Percentiles rank a stretch among this genome's conserved stretches.
phyloP scores from a whole-genome alignment of 345 rosid genomes.

The Eucalyptus viminalis region DNA sequence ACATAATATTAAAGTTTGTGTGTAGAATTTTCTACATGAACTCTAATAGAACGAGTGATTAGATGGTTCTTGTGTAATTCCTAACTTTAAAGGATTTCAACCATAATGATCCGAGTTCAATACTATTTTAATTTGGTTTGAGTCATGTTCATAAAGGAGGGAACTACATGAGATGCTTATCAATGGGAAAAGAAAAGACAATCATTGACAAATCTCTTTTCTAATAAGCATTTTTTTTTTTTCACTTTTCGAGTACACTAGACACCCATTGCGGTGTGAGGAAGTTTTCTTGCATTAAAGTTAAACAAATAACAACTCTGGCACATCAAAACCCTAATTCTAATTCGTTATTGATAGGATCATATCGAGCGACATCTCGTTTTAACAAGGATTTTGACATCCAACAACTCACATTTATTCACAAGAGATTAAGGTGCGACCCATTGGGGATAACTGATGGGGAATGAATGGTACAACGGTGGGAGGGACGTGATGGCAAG shows the following conservation, averaged over 20 bases:
- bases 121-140: neutral
- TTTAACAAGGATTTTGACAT: no score
- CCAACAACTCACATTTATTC: no score
- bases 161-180: neutral
- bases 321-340: neutral
- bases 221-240: neutral
- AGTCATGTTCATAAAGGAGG: neutral
- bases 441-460: no score
- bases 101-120: neutral
- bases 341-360: neutral
- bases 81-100: no score
- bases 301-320: neutral
- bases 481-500: no score
- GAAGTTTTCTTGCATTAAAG: neutral
- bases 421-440: no score
- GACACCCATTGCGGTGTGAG: neutral
- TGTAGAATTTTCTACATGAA: neutral
- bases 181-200: neutral
- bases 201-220: neutral
- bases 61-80: neutral
- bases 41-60: neutral
- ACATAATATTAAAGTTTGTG: neutral
- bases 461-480: no score
- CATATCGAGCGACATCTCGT: rapidly evolving
- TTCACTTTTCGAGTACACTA: neutral